Conservation (phyloP, 202 grass and related monocot species). For the Elaeis oleifera region DNA sequence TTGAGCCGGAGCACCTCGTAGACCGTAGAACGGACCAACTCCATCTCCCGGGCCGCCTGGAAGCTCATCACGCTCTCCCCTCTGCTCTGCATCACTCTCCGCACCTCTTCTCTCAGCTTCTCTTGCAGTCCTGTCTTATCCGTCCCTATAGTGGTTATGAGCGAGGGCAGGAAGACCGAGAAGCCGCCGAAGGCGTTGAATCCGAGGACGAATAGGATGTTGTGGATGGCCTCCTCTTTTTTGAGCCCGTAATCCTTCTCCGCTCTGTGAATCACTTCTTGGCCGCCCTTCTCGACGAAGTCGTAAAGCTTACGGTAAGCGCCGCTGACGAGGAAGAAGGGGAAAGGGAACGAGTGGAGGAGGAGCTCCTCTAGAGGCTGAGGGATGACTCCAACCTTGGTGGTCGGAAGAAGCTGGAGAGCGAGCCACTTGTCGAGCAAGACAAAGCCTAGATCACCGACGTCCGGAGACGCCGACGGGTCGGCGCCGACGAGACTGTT, state of each 20-base stretch:
- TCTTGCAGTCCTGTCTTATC: constrained; percentile 25
- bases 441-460: constrained; percentile 30
- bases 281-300: constrained; percentile 55
- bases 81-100: constrained; percentile 16
- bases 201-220: constrained; percentile 85
- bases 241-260: constrained; percentile 27
- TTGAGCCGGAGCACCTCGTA: constrained; percentile 68
- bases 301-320: constrained; percentile 57
- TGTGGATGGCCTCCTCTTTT: constrained; percentile 61
- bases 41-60: constrained; percentile 40
- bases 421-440: constrained; percentile 71
- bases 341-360: constrained; percentile 69
- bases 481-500: constrained; percentile 49
- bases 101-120: constrained; percentile 44
- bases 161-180: constrained; percentile 50
- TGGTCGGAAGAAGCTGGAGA: constrained; percentile 55
- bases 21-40: constrained; percentile 60
- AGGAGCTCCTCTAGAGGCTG: constrained; percentile 81
- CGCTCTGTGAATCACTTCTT: constrained; percentile 27
- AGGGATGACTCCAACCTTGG: constrained; percentile 34
- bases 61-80: constrained; percentile 29
- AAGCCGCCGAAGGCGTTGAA: constrained; percentile 94
- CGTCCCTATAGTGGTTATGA: constrained; percentile 39
- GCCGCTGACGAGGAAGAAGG: constrained; percentile 33
- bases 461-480: constrained; percentile 23